phyloP scores from a whole-genome alignment of 2,329 filamentous ascomycete species.

The Cordyceps cateniannulata region DNA sequence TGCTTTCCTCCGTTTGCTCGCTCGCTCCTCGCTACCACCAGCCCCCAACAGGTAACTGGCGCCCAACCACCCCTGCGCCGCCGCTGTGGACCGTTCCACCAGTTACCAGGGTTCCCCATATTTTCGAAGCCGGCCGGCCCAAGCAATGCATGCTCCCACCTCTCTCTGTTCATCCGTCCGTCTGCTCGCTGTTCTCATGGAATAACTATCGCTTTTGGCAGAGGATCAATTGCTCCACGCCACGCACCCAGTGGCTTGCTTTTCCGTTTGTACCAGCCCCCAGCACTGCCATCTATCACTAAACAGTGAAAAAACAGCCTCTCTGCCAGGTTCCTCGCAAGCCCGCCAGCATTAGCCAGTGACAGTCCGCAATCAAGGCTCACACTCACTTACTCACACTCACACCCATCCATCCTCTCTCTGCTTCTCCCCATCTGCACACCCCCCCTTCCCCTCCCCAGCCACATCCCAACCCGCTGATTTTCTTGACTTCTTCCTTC shows the following conservation, averaged over 20 bases:
- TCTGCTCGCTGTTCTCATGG: not conserved
- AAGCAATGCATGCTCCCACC: not conserved
- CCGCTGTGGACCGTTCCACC: not conserved
- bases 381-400: not conserved
- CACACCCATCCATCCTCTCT: not conserved
- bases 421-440: not conserved
- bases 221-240: not conserved
- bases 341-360: not conserved
- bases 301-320: not conserved
- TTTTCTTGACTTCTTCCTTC: not conserved
- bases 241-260: not conserved
- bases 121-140: constrained; percentile 1
- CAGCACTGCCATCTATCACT: not conserved
- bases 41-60: not conserved
- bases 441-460: not conserved
- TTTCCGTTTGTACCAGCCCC: not conserved
- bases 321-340: not conserved
- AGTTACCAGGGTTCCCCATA: constrained; percentile 7
- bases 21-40: not conserved
- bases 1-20: not conserved
- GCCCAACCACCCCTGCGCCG: not conserved
- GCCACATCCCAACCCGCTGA: not conserved
- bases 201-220: not conserved
- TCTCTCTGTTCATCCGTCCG: not conserved
- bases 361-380: not conserved